phyloP scores from a whole-genome alignment of 23 red algal species.

The Gracilariopsis chorda region DNA sequence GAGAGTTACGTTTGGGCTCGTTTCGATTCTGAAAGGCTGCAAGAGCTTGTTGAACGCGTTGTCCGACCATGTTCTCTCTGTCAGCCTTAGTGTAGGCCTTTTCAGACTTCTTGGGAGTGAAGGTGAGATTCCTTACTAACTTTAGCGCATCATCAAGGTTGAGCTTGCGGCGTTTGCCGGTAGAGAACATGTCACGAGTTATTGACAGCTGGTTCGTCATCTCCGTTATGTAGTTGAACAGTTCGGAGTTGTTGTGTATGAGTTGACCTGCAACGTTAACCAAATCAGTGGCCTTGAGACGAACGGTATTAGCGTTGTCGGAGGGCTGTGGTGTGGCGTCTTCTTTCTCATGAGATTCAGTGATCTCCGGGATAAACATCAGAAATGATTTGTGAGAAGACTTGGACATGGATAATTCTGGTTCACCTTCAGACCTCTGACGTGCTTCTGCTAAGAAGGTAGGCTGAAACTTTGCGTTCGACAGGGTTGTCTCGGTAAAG shows the following conservation, averaged over 20 bases:
- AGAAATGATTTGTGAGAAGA: background rate
- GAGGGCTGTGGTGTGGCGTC: background rate
- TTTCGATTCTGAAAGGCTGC: background rate
- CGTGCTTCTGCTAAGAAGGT: background rate
- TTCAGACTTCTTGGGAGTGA: background rate
- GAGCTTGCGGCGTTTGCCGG: background rate
- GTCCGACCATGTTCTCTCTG: background rate
- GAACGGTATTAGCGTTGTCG: background rate
- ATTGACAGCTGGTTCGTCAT: background rate
- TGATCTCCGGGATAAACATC: too few relatives aligned
- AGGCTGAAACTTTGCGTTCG: conserved; percentile 1
- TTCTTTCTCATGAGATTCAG: too few relatives aligned
- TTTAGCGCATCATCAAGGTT: background rate
- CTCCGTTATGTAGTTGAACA: background rate
- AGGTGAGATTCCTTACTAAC: background rate
- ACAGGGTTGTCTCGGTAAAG: background rate
- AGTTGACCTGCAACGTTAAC: background rate
- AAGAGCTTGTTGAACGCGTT: background rate
- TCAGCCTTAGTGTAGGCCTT: background rate
- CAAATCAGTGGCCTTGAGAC: background rate
- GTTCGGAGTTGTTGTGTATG: background rate
- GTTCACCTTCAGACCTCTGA: background rate
- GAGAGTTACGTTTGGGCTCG: background rate
- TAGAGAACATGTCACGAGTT: background rate
- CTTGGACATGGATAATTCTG: background rate